These are phyloP conservation scores for Aurantiochytrium sp. DNA, from an alignment of 108 stramenopile species.

Conservation along the genomic window DNA sequence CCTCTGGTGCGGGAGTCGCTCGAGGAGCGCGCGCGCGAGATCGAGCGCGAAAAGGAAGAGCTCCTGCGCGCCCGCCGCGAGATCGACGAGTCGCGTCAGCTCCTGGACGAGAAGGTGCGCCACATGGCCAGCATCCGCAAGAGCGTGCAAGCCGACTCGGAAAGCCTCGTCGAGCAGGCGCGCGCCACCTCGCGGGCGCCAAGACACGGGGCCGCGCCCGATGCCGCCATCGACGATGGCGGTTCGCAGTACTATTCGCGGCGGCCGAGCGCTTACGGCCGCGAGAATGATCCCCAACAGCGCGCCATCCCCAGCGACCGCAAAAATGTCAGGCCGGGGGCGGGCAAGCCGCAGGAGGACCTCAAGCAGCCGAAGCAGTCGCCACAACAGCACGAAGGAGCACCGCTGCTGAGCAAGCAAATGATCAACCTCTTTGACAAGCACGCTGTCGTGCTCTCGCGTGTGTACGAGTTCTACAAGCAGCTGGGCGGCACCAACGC, in stretches of 20 bases:
- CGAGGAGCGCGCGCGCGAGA: neutral
- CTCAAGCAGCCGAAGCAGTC: neutral
- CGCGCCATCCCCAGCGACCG: neutral
- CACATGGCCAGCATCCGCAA: neutral
- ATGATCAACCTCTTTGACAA: neutral
- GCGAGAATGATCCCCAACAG: neutral
- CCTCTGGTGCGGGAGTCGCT: neutral
- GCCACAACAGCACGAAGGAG: neutral
- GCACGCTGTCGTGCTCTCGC: neutral
- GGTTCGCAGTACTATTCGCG: neutral
- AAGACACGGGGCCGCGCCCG: neutral
- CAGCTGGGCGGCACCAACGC: neutral
- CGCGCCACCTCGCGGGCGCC: neutral
- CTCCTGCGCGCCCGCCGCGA: neutral
- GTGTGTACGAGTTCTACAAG: conserved; percentile 5
- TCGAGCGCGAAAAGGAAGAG: neutral
- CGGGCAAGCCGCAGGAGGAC: too few species aligned
- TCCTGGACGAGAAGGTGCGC: conserved; percentile 4
- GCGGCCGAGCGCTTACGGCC: neutral
- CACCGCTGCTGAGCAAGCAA: neutral
- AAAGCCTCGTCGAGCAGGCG: neutral
- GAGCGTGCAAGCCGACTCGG: conserved; percentile 31
- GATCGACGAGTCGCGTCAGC: neutral
- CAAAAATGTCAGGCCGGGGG: neutral
- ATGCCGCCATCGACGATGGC: neutral